Evolutionary conservation across 208 protist genomes (phyloP).

Genomic region (Trypanosoma vivax): DNA sequence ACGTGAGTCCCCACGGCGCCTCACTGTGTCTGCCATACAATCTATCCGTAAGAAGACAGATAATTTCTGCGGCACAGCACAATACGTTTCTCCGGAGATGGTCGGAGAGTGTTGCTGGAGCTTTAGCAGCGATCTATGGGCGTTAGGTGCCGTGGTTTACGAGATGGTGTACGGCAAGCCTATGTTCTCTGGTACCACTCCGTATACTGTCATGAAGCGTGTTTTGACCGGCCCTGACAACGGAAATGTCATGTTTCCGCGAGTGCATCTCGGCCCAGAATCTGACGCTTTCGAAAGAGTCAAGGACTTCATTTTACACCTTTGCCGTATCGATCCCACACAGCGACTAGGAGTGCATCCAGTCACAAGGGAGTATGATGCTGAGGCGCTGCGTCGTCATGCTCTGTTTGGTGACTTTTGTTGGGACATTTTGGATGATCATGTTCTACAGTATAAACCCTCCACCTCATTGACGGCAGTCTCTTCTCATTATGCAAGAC

Average conservation of each 20-base stretch:
- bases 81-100: slow-evolving; percentile 95
- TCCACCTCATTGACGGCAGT: background rate
- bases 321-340: slow-evolving; percentile 60
- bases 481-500: too few species aligned
- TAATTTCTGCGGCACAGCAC: slow-evolving; percentile 89
- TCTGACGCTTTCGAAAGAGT: slow-evolving; percentile 40
- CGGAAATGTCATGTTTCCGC: slow-evolving; percentile 35
- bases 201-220: slow-evolving; percentile 71
- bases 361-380: slow-evolving; percentile 42
- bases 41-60: slow-evolving; percentile 62
- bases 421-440: slow-evolving; percentile 53
- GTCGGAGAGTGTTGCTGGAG: slow-evolving; percentile 88
- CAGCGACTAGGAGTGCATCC: slow-evolving; percentile 64
- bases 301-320: slow-evolving; percentile 55
- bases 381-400: slow-evolving; percentile 50
- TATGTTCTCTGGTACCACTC: slow-evolving; percentile 65
- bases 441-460: slow-evolving; percentile 32
- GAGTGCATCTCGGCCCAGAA: slow-evolving; percentile 30
- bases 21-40: slow-evolving; percentile 82
- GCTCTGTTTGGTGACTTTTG: slow-evolving; percentile 64
- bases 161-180: slow-evolving; percentile 83
- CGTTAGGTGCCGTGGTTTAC: slow-evolving; percentile 91
- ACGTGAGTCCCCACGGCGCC: slow-evolving; percentile 21
- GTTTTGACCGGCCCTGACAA: slow-evolving; percentile 34
- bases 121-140: slow-evolving; percentile 92